Evolutionary conservation across 1,284 basidiomycete genomes (phyloP).

Genomic region (Papiliotrema fonsecae): DNA sequence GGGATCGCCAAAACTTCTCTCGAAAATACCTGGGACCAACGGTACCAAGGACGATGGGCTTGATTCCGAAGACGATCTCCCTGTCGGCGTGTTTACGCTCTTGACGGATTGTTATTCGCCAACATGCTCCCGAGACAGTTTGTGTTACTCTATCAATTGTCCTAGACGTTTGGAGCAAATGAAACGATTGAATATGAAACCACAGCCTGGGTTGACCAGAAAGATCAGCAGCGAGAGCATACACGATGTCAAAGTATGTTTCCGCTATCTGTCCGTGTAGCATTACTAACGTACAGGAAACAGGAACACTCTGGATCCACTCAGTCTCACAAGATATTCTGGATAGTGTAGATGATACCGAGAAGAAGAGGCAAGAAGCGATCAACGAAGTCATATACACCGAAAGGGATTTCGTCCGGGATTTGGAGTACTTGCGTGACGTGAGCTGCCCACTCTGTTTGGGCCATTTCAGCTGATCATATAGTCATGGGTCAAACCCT

Average conservation of each 20-base stretch:
- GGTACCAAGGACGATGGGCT: not conserved
- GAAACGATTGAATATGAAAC: conserved; percentile 83
- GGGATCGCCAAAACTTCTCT: conserved; percentile 6
- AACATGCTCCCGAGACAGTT: conserved; percentile 84
- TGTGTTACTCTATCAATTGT: conserved; percentile 97
- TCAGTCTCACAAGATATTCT: conserved; percentile 91
- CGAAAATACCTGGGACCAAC: conserved; percentile 3
- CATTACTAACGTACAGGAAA: conserved; percentile 56
- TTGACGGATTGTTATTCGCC: conserved; percentile 98
- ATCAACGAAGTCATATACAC: conserved; percentile 99
- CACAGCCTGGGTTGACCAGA: conserved; percentile 73
- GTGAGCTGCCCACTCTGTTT: conserved; percentile 51
- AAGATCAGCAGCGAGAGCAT: conserved; percentile 74
- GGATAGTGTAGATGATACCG: conserved; percentile 82
- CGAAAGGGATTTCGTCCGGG: conserved; percentile 93
- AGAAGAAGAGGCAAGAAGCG: conserved; percentile 96
- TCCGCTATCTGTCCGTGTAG: not conserved
- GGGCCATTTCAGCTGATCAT: conserved; percentile 3
- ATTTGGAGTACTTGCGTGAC: conserved; percentile 96
- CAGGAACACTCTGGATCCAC: conserved; percentile 94
- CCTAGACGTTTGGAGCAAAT: conserved; percentile 92
- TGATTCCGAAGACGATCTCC: conserved; percentile 58
- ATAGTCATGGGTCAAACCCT: conserved; percentile 87
- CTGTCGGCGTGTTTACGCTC: conserved; percentile 93
- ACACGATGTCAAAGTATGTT: conserved; percentile 67